Evolutionary conservation across 2,329 filamentous ascomycete species (phyloP).

Genomic region (Clonostachys rhizophaga): DNA sequence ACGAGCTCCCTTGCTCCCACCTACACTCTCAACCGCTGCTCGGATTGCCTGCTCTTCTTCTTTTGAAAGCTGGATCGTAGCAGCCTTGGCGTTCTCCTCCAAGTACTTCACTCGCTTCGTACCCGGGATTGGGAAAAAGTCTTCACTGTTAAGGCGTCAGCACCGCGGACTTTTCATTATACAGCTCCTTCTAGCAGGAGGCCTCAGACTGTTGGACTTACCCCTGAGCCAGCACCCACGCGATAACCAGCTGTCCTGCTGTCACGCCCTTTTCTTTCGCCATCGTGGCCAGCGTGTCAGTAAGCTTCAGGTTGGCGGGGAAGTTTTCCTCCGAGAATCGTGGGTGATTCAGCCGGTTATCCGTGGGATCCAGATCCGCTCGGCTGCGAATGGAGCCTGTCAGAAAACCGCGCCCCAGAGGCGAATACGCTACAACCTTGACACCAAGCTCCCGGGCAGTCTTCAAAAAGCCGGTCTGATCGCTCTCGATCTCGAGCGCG

Average conservation of each 20-base stretch:
- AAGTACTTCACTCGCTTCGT: conserved; percentile 34
- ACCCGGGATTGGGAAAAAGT: conserved; percentile 51
- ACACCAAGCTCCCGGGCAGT: conserved; percentile 51
- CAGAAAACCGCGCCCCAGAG: conserved; percentile 52
- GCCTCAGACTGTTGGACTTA: no score
- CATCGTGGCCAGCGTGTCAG: background rate
- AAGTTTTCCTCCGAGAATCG: conserved; percentile 2
- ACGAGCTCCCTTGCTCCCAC: no score
- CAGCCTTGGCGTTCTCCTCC: conserved; percentile 30
- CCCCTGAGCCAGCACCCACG: conserved; percentile 56
- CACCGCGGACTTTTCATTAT: no score
- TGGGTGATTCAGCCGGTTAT: background rate
- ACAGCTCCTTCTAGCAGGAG: no score
- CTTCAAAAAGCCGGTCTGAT: conserved; percentile 34
- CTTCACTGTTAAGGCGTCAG: conserved; percentile 21
- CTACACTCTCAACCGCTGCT: no score
- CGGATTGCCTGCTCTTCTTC: conserved; percentile 22
- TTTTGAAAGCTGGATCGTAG: conserved; percentile 16
- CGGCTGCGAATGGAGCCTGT: conserved; percentile 12
- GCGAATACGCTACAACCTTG: conserved; percentile 48
- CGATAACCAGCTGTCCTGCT: conserved; percentile 50
- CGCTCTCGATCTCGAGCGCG: conserved; percentile 51
- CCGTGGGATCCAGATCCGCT: background rate
- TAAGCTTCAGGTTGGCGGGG: background rate
- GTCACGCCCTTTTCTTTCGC: conserved; percentile 40